These are phyloP conservation scores for Neoboletus subvelutipes DNA, from an alignment of 768 basidiomycete species.

Conservation along the genomic window DNA sequence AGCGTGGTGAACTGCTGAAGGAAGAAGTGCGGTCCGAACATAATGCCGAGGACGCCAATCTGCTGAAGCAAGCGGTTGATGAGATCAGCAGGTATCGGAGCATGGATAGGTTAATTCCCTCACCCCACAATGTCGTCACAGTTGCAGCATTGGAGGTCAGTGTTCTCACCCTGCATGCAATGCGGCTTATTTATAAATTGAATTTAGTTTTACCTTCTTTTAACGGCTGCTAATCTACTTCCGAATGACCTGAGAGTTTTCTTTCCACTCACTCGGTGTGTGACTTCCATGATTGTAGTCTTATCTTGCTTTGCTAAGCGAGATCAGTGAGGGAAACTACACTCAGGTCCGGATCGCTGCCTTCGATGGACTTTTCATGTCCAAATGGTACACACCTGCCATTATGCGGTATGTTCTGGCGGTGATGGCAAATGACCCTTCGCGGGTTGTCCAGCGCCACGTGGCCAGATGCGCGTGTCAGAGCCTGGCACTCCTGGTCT, in stretches of 20 bases:
- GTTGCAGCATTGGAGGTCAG: slow-evolving; percentile 86
- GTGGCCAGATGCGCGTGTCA: slow-evolving; percentile 85
- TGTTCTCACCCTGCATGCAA: slow-evolving; percentile 6
- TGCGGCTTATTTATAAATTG: slow-evolving; percentile 6
- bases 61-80: slow-evolving; percentile 71
- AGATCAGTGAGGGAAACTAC: slow-evolving; percentile 84
- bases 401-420: slow-evolving; percentile 87
- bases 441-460: slow-evolving; percentile 78
- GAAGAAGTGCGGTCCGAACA: slow-evolving; percentile 66
- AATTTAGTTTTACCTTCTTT: slow-evolving; percentile 72
- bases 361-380: slow-evolving; percentile 90
- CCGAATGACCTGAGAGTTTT: slow-evolving; percentile 76
- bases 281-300: slow-evolving; percentile 3
- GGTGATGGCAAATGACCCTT: slow-evolving; percentile 84
- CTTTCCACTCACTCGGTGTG: slow-evolving; percentile 86
- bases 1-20: slow-evolving; percentile 74
- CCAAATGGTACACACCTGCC: slow-evolving; percentile 80
- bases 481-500: slow-evolving; percentile 80
- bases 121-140: slow-evolving; percentile 91
- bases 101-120: slow-evolving; percentile 94
- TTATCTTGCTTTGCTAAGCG: slow-evolving; percentile 10
- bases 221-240: slow-evolving; percentile 74
- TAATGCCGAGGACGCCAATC: slow-evolving; percentile 63
- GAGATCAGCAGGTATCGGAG: slow-evolving; percentile 91
- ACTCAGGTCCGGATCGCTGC: slow-evolving; percentile 89